phyloP scores from a whole-genome alignment of 768 basidiomycete genomes.

The Trametes cingulata region DNA sequence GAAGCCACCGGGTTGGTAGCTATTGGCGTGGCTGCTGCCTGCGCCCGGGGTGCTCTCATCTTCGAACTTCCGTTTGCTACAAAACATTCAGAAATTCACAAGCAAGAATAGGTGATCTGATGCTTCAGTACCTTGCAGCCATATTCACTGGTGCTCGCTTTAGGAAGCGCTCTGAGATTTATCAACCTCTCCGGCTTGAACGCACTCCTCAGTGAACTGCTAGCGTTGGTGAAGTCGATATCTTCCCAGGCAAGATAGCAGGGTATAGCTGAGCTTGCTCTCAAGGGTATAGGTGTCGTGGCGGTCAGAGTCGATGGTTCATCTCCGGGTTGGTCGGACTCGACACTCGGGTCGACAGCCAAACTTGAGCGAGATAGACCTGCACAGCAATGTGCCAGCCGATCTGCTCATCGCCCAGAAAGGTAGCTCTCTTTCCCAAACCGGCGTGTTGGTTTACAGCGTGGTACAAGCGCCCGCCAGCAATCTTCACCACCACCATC shows the following conservation, averaged over 20 bases:
- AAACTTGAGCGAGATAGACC: neutral
- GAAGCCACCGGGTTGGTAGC: neutral
- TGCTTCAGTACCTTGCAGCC: no score
- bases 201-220: no score
- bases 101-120: no score
- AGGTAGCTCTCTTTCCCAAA: neutral
- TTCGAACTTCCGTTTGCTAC: neutral
- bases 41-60: neutral
- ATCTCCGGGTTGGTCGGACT: neutral
- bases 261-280: no score
- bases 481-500: neutral
- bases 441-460: neutral
- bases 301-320: neutral
- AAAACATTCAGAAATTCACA: no score
- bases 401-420: neutral
- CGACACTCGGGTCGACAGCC: neutral
- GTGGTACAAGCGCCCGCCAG: neutral
- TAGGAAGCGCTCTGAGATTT: no score
- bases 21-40: neutral
- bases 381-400: neutral
- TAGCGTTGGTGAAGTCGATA: no score
- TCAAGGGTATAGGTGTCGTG: neutral
- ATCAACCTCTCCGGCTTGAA: no score
- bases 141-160: no score
- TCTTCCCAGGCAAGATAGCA: no score